phyloP scores from a whole-genome alignment of 768 basidiomycete genomes.

The Kwoniella botswanensis region DNA sequence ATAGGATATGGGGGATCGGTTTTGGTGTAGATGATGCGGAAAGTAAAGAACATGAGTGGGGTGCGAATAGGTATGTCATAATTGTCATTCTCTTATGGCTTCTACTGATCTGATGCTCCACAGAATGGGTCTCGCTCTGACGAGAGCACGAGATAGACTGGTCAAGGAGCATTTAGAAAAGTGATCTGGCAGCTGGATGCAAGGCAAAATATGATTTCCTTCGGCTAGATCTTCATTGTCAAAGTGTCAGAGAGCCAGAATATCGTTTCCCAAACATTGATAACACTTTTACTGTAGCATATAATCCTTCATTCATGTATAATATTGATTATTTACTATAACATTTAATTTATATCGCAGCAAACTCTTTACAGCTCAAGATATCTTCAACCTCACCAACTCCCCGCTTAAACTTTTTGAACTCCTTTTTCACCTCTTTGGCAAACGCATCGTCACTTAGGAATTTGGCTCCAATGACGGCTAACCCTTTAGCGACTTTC shows the following conservation, averaged over 20 bases:
- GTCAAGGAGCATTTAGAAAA: slow-evolving; percentile 13
- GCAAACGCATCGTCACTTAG: slow-evolving; percentile 31
- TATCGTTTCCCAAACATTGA: no score
- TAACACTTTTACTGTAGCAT: no score
- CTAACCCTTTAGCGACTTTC: slow-evolving; percentile 31
- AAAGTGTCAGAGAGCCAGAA: no score
- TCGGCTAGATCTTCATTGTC: no score
- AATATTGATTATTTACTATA: no score
- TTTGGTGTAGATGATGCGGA: slow-evolving; percentile 64
- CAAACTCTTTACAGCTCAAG: neutral
- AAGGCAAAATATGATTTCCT: no score
- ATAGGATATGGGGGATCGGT: slow-evolving; percentile 71
- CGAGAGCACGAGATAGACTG: slow-evolving; percentile 29
- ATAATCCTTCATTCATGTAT: neutral
- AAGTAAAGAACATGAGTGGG: slow-evolving; percentile 62
- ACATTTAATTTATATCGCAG: neutral
- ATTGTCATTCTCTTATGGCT: slow-evolving; percentile 51
- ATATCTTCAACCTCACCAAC: slow-evolving; percentile 14
- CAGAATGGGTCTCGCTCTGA: slow-evolving; percentile 41
- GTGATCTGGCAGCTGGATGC: neutral
- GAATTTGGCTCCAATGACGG: slow-evolving; percentile 31
- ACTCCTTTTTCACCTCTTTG: slow-evolving; percentile 32
- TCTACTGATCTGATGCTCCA: neutral
- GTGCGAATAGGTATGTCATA: slow-evolving; percentile 66
- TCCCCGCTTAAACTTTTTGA: slow-evolving; percentile 32